These are phyloP conservation scores for Diaporthe citrichinensis DNA, from an alignment of 2,329 filamentous ascomycete species.

Conservation along the genomic window DNA sequence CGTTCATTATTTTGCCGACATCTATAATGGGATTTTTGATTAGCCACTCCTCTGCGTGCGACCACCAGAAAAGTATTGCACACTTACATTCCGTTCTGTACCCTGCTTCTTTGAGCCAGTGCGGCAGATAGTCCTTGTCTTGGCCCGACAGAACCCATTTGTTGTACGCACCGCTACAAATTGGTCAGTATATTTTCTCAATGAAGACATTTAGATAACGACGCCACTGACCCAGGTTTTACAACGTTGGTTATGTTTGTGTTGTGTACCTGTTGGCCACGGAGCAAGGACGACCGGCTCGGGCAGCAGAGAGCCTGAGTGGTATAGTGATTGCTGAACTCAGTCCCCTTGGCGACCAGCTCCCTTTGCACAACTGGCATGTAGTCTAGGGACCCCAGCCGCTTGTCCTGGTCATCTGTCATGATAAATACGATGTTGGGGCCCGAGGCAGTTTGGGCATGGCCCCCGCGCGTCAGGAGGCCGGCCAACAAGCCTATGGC, in stretches of 20 bases:
- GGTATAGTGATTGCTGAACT: conserved; percentile 48
- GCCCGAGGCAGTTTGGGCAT: conserved; percentile 18
- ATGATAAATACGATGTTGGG: conserved; percentile 48
- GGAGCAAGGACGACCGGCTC: conserved; percentile 45
- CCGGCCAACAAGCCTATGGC: conserved; percentile 38
- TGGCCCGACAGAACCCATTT: conserved; percentile 59
- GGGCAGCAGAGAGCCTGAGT: conserved; percentile 49
- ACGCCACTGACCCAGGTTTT: conserved; percentile 48
- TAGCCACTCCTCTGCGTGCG: too few species aligned
- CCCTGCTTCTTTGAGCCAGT: conserved; percentile 59
- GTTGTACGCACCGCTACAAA: conserved; percentile 53
- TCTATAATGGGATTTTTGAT: conserved; percentile 35
- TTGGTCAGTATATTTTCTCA: neutral
- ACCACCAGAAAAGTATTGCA: neutral
- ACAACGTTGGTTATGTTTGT: conserved; percentile 52
- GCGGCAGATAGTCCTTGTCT: conserved; percentile 58
- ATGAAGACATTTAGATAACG: neutral
- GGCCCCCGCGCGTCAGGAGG: conserved; percentile 33
- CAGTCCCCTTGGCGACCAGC: conserved; percentile 45
- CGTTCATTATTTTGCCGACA: conserved; percentile 60
- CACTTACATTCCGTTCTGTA: conserved; percentile 59
- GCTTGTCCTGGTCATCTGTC: conserved; percentile 45
- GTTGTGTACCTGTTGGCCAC: conserved; percentile 48
- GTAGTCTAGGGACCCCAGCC: conserved; percentile 43
- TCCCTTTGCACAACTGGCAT: conserved; percentile 44